Conservation (phyloP, 495 filamentous ascomycete species). For the Lasiosphaeria ovina region DNA sequence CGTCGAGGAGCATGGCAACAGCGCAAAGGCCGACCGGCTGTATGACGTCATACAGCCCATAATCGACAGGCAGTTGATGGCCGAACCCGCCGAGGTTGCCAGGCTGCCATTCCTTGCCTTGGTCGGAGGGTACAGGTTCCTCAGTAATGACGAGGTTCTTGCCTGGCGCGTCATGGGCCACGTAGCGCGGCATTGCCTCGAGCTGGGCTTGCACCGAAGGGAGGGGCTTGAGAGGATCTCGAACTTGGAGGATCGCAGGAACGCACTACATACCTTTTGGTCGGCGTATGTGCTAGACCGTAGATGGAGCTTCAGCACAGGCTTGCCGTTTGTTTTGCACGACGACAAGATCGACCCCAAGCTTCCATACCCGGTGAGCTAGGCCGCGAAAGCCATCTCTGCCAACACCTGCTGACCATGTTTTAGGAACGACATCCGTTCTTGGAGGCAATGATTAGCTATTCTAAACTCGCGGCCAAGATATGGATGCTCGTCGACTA, state of each 20-base stretch:
- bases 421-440: conserved; percentile 67
- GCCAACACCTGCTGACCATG: neutral
- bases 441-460: conserved; percentile 73
- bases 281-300: conserved; percentile 75
- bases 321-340: conserved; percentile 76
- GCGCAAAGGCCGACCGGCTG: conserved; percentile 64
- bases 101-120: conserved; percentile 72
- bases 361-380: conserved; percentile 71
- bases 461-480: conserved; percentile 71
- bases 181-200: conserved; percentile 71
- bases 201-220: conserved; percentile 74
- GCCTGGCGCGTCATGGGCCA: conserved; percentile 79
- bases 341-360: conserved; percentile 81
- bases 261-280: conserved; percentile 73
- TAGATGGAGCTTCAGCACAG: conserved; percentile 78
- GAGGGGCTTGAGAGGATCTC: conserved; percentile 67
- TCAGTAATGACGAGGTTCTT: conserved; percentile 74
- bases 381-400: neutral
- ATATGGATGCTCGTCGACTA: conserved; percentile 70
- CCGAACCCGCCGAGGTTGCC: conserved; percentile 62
- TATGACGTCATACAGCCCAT: conserved; percentile 68
- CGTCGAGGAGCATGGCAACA: conserved; percentile 73
- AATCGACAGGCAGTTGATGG: conserved; percentile 66
- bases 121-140: conserved; percentile 79
- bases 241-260: conserved; percentile 60